Conservation (phyloP, 345 rosid genomes). For the Lepidium didymum region DNA sequence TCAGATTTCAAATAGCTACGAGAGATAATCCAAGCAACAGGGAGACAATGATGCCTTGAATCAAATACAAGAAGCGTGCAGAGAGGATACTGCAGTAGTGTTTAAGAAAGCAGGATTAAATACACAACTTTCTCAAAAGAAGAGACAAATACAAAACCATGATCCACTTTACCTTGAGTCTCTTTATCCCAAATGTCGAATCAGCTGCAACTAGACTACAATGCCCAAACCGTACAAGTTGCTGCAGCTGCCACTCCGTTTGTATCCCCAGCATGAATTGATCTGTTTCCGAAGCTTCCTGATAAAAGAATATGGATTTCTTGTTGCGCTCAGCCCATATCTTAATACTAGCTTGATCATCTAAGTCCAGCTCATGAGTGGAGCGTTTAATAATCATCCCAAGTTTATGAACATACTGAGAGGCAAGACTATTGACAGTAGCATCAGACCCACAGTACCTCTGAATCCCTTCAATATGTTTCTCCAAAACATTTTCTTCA, state of each 20-base stretch:
- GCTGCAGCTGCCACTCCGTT: slow-evolving; percentile 95
- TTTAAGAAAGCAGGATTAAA: slow-evolving; percentile 16
- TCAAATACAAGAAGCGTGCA: slow-evolving; percentile 87
- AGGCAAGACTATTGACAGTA: slow-evolving; percentile 64
- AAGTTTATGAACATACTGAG: slow-evolving; percentile 86
- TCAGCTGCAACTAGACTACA: slow-evolving; percentile 72
- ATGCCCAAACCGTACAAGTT: slow-evolving; percentile 83
- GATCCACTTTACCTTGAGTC: slow-evolving; percentile 57
- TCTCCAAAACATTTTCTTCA: slow-evolving; percentile 87
- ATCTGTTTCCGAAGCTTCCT: slow-evolving; percentile 64
- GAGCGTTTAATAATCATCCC: slow-evolving; percentile 86
- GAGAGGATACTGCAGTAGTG: slow-evolving; percentile 61
- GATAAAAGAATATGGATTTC: slow-evolving; percentile 81
- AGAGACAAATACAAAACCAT: background rate
- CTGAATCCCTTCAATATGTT: slow-evolving; percentile 92
- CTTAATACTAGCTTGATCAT: slow-evolving; percentile 87
- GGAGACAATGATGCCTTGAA: slow-evolving; percentile 94
- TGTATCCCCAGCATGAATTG: slow-evolving; percentile 88
- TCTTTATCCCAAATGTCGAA: slow-evolving; percentile 85
- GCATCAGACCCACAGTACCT: slow-evolving; percentile 72
- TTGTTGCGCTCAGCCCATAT: slow-evolving; percentile 86
- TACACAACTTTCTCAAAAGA: background rate
- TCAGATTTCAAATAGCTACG: slow-evolving; percentile 81
- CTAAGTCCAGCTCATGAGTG: slow-evolving; percentile 81
- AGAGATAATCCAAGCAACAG: slow-evolving; percentile 83